phyloP scores from a whole-genome alignment of 495 filamentous ascomycete genomes.

The Parathielavia appendiculata region DNA sequence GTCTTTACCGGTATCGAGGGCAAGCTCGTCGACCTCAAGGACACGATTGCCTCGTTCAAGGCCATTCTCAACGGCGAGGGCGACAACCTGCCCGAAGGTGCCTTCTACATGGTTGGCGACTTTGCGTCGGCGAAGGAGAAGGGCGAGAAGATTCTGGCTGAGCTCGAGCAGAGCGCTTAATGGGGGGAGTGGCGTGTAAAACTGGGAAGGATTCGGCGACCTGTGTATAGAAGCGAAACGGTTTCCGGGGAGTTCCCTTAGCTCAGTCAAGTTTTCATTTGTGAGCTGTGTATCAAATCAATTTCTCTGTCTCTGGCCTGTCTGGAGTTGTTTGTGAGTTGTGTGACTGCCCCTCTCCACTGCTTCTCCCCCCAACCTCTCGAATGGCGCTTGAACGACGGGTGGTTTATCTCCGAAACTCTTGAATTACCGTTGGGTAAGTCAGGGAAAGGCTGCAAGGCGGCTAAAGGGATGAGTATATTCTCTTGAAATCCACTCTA shows the following conservation, averaged over 20 bases:
- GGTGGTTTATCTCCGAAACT: too few relatives aligned
- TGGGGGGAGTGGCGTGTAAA: constrained; percentile 42
- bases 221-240: constrained; percentile 39
- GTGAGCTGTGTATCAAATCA: constrained; percentile 43
- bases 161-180: constrained; percentile 70
- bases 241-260: constrained; percentile 30
- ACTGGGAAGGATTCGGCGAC: constrained; percentile 29
- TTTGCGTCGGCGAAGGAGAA: constrained; percentile 87
- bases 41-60: constrained; percentile 97
- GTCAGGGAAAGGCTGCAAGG: too few relatives aligned
- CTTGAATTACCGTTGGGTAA: too few relatives aligned
- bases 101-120: constrained; percentile 98
- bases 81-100: constrained; percentile 92
- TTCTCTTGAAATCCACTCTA: too few relatives aligned
- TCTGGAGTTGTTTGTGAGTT: constrained; percentile 1
- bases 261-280: constrained; percentile 37
- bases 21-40: constrained; percentile 93
- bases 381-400: too few relatives aligned
- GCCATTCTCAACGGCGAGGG: constrained; percentile 90
- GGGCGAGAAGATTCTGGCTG: constrained; percentile 99
- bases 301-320: constrained; percentile 27
- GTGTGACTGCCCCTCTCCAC: neutral
- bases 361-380: too few relatives aligned
- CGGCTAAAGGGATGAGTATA: too few relatives aligned
- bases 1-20: constrained; percentile 99